phyloP scores from a whole-genome alignment of 768 basidiomycete genomes.

The Crucibulum laeve region DNA sequence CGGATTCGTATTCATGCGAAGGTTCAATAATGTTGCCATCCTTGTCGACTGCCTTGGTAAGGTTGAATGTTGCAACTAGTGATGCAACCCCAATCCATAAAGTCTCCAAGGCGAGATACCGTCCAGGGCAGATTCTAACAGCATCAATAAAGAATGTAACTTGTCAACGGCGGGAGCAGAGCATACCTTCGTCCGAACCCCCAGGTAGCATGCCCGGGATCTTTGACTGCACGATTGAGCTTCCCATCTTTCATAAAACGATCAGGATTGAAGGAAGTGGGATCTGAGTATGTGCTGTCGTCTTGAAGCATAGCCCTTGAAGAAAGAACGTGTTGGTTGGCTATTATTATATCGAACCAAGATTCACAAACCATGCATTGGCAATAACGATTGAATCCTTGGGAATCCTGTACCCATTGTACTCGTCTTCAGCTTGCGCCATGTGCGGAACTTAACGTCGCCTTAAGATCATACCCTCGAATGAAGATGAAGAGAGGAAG shows the following conservation, averaged over 20 bases:
- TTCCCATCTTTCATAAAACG: constrained; percentile 27
- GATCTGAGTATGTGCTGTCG: constrained; percentile 25
- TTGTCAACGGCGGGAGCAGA: not conserved
- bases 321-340: not conserved
- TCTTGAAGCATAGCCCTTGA: constrained; percentile 31
- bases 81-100: constrained; percentile 25
- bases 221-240: constrained; percentile 10
- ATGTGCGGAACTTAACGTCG: not conserved
- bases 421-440: not conserved
- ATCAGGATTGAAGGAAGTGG: constrained; percentile 30
- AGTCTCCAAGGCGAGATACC: constrained; percentile 24
- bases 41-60: constrained; percentile 16
- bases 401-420: too few relatives aligned
- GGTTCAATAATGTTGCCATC: constrained; percentile 12
- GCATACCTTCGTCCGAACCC: constrained; percentile 20
- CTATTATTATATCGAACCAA: not conserved
- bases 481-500: not conserved
- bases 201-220: constrained; percentile 14
- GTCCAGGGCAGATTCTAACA: constrained; percentile 28
- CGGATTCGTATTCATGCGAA: constrained; percentile 4
- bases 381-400: constrained; percentile 22
- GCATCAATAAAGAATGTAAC: not conserved
- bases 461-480: not conserved
- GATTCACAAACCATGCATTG: constrained; percentile 20
- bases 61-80: constrained; percentile 25